Percentiles rank a stretch among this genome's conserved stretches.
phyloP scores from a whole-genome alignment of 768 basidiomycete genomes.

The Hygrocybe coccinea region DNA sequence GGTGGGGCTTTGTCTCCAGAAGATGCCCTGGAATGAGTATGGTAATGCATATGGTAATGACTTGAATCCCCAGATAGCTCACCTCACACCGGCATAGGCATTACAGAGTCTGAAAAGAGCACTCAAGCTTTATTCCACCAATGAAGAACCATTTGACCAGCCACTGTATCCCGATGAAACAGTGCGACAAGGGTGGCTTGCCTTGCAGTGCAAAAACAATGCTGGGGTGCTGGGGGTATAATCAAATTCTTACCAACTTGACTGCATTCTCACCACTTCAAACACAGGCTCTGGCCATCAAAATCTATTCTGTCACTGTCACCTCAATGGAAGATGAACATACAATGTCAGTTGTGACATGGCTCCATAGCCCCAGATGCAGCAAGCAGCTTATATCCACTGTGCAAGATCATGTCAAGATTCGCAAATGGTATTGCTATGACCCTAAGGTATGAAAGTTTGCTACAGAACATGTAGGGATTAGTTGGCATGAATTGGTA shows the following conservation, averaged over 20 bases:
- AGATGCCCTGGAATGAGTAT: slow-evolving; percentile 1
- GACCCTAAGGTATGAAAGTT: background rate
- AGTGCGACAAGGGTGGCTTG: slow-evolving; percentile 19
- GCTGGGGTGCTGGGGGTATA: background rate
- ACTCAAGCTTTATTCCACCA: background rate
- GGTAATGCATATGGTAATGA: background rate
- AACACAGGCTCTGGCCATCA: slow-evolving; percentile 3
- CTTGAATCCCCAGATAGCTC: background rate
- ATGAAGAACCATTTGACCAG: slow-evolving; percentile 5
- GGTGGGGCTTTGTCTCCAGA: slow-evolving; percentile 1
- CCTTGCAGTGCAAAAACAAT: slow-evolving; percentile 7
- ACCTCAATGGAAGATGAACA: slow-evolving; percentile 19
- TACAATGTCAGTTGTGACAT: slow-evolving; percentile 18
- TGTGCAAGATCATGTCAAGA: slow-evolving; percentile 2
- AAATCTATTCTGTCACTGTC: slow-evolving; percentile 1
- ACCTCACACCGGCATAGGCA: background rate
- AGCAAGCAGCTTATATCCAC: slow-evolving; percentile 12
- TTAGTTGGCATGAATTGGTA: background rate
- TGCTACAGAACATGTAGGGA: background rate
- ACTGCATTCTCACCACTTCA: background rate
- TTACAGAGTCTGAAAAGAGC: background rate
- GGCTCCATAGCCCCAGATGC: slow-evolving; percentile 15
- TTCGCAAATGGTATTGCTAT: background rate
- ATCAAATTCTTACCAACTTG: background rate
- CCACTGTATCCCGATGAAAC: background rate